A percentile compares a stretch with the other conserved stretches of the same genome.
Conservation (phyloP, 179 eudicot genomes). For the Beta macrorhiza region DNA sequence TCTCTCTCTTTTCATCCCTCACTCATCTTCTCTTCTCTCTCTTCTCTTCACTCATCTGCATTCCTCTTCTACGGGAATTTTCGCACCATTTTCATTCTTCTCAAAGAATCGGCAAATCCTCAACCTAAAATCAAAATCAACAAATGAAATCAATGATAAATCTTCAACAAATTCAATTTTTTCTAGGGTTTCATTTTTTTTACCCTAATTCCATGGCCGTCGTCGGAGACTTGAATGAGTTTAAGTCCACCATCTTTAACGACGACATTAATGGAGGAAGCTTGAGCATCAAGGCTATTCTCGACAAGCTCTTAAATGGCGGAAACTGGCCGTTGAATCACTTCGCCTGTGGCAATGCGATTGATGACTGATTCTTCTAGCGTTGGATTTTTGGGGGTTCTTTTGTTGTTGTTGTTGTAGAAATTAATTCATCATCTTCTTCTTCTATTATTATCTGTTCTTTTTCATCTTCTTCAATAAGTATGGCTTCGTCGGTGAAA, state of each 20-base stretch:
- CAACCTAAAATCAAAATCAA: conserved; percentile 38
- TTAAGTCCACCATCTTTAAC: conserved; percentile 83
- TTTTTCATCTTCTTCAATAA: conserved; percentile 25
- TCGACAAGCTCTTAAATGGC: conserved; percentile 90
- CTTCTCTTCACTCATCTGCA: too few species aligned
- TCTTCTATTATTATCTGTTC: not conserved
- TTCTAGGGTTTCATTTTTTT: not conserved
- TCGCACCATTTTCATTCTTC: conserved; percentile 29
- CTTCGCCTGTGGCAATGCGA: conserved; percentile 93
- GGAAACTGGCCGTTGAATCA: conserved; percentile 87
- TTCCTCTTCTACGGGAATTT: too few species aligned
- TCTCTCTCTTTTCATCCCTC: too few species aligned
- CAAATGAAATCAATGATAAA: not conserved
- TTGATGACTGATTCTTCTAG: conserved; percentile 78
- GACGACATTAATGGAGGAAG: conserved; percentile 55
- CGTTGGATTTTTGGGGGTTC: conserved; percentile 70
- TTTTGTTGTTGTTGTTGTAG: conserved; percentile 23
- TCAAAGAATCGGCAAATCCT: conserved; percentile 87
- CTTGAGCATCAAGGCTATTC: conserved; percentile 84
- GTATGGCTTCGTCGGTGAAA: conserved; percentile 6
- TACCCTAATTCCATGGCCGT: conserved; percentile 91
- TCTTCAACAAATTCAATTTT: too few species aligned
- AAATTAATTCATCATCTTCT: not conserved
- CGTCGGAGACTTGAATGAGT: conserved; percentile 88
- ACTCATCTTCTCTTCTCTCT: too few species aligned